phyloP scores from a whole-genome alignment of 1,139 yeast species.

The Taphrina betulina region DNA sequence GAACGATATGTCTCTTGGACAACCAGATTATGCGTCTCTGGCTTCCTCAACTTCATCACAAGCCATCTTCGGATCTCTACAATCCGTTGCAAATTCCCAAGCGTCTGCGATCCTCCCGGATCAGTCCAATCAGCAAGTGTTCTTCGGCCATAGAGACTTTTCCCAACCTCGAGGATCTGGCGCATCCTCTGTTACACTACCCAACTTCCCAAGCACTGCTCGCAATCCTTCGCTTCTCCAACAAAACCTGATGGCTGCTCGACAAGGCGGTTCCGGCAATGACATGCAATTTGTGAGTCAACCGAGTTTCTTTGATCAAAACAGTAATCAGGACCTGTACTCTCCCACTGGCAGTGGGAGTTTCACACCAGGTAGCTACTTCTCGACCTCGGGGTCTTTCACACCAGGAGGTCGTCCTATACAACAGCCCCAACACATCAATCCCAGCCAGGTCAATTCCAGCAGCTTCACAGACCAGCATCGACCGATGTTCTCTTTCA shows the following conservation, averaged over 20 bases:
- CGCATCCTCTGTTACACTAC: conserved; percentile 17
- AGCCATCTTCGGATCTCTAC: conserved; percentile 18
- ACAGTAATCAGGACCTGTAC: conserved; percentile 4
- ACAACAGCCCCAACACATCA: conserved; percentile 20
- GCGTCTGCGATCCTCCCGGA: conserved; percentile 14
- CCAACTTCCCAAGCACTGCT: conserved; percentile 24
- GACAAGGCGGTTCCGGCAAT: conserved; percentile 16
- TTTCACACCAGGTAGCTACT: conserved; percentile 17
- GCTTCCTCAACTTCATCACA: conserved; percentile 28
- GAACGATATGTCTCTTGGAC: conserved; percentile 11
- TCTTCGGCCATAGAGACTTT: conserved; percentile 16
- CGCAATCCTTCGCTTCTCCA: conserved; percentile 26
- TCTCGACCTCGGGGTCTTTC: conserved; percentile 13
- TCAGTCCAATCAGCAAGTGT: conserved; percentile 7
- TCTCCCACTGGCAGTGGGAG: conserved; percentile 17
- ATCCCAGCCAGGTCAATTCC: conserved; percentile 19
- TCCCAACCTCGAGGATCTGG: conserved; percentile 10
- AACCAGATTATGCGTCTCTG: conserved; percentile 8
- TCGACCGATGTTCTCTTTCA: conserved; percentile 23
- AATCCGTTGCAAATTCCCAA: conserved; percentile 11
- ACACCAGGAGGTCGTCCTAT: neutral
- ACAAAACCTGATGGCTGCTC: conserved; percentile 29
- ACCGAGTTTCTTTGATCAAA: conserved; percentile 1
- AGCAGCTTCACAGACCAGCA: conserved; percentile 14
- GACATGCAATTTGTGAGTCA: conserved; percentile 5